These are phyloP conservation scores for Akanthomyces muscarius DNA, from an alignment of 2,329 filamentous ascomycete genomes.

Conservation along the genomic window DNA sequence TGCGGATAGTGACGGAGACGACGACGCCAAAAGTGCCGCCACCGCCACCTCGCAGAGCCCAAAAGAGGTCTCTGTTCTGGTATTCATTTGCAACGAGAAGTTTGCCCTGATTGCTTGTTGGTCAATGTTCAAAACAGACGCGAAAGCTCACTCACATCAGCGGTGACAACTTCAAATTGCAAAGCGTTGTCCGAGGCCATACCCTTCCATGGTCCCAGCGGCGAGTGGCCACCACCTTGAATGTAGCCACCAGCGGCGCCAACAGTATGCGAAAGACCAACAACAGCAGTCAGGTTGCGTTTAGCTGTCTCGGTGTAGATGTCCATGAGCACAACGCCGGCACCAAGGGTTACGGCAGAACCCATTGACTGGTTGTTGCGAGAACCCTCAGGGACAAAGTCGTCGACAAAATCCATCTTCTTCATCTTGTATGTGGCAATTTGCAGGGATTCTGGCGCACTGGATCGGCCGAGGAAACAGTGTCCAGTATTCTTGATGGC, in stretches of 20 bases:
- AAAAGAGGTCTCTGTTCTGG: slow-evolving; percentile 40
- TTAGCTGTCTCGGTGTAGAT: slow-evolving; percentile 24
- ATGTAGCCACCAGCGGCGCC: slow-evolving; percentile 29
- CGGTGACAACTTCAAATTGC: slow-evolving; percentile 31
- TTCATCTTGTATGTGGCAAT: slow-evolving; percentile 34
- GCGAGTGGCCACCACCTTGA: slow-evolving; percentile 32
- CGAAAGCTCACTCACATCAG: slow-evolving; percentile 26
- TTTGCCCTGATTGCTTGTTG: slow-evolving; percentile 22
- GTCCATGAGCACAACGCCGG: slow-evolving; percentile 26
- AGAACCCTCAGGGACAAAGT: slow-evolving; percentile 22
- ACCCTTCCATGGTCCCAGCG: slow-evolving; percentile 29
- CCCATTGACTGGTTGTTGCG: slow-evolving; percentile 12
- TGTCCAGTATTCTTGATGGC: slow-evolving; percentile 35
- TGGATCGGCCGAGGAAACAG: slow-evolving; percentile 32
- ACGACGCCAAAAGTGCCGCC: slow-evolving; percentile 44
- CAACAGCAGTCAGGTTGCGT: slow-evolving; percentile 25
- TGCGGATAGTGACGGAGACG: slow-evolving; percentile 38
- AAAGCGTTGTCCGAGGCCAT: slow-evolving; percentile 35
- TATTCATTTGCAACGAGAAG: slow-evolving; percentile 31
- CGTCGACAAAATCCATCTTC: slow-evolving; percentile 24
- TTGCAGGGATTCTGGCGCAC: slow-evolving; percentile 31
- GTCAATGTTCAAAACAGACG: background rate
- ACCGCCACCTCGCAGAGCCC: slow-evolving; percentile 44
- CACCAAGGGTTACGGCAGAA: slow-evolving; percentile 28
- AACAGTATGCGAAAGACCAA: slow-evolving; percentile 28